Conservation (phyloP, 805 yeast genomes). For the Tetrapisispora taiwanensis region DNA sequence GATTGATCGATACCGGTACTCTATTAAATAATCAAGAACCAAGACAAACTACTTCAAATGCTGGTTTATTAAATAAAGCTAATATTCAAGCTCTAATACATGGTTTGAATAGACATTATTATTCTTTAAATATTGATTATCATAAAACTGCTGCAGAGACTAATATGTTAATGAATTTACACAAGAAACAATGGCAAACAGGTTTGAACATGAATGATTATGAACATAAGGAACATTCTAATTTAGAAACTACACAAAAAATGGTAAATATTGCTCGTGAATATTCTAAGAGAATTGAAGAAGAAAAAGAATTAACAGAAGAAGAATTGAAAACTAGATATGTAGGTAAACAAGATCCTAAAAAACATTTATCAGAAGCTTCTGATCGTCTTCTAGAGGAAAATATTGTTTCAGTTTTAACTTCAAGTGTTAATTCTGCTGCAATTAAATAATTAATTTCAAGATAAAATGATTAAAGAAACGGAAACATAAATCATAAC, state of each 20-base stretch:
- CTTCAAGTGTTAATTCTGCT: conserved; percentile 81
- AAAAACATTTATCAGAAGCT: conserved; percentile 87
- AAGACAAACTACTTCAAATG: conserved; percentile 91
- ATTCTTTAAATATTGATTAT: conserved; percentile 89
- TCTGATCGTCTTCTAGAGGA: conserved; percentile 82
- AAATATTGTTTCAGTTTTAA: conserved; percentile 75
- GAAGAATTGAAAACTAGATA: conserved; percentile 90
- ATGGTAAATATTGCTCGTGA: conserved; percentile 86
- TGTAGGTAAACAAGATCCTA: conserved; percentile 97
- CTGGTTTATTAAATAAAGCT: conserved; percentile 92
- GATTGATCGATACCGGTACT: conserved; percentile 80
- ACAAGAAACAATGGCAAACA: conserved; percentile 91
- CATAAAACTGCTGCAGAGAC: conserved; percentile 88
- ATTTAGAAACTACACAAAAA: conserved; percentile 58
- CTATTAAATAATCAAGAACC: conserved; percentile 96
- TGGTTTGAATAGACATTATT: conserved; percentile 93
- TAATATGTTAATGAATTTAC: conserved; percentile 85
- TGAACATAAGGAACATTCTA: conserved; percentile 63
- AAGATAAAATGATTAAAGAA: too few relatives aligned
- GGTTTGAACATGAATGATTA: conserved; percentile 76
- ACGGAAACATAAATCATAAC: neutral
- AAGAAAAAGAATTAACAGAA: conserved; percentile 79
- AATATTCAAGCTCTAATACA: conserved; percentile 94
- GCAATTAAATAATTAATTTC: conserved; percentile 56
- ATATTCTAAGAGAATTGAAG: conserved; percentile 81